Conservation (phyloP, 805 yeast species). For the Candida ipomoeae region DNA sequence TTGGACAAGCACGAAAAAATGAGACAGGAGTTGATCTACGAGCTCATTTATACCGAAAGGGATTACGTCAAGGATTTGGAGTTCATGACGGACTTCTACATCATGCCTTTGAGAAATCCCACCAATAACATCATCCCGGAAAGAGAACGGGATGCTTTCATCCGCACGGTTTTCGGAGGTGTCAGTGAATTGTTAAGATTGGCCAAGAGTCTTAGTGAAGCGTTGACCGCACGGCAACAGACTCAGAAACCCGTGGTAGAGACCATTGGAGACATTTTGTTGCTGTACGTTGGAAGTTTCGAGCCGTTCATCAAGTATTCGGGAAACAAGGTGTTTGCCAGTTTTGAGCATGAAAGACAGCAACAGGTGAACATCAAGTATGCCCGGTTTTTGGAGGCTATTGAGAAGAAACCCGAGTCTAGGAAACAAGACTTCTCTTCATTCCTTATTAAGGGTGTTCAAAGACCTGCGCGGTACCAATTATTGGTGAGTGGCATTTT, state of each 20-base stretch:
- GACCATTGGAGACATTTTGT: conserved; percentile 80
- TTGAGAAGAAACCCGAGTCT: conserved; percentile 78
- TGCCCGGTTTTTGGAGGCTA: conserved; percentile 90
- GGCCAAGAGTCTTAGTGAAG: conserved; percentile 82
- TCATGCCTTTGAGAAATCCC: conserved; percentile 82
- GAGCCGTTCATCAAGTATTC: conserved; percentile 93
- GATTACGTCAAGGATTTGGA: conserved; percentile 94
- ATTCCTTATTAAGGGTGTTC: conserved; percentile 89
- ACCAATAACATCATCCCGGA: conserved; percentile 74
- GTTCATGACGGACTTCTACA: conserved; percentile 88
- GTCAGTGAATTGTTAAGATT: conserved; percentile 82
- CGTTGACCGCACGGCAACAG: conserved; percentile 77
- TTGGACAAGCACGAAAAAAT: conserved; percentile 82
- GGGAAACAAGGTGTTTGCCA: conserved; percentile 92
- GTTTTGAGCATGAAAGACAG: conserved; percentile 91
- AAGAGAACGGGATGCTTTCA: conserved; percentile 83
- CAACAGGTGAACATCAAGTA: conserved; percentile 85
- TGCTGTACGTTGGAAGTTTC: conserved; percentile 79
- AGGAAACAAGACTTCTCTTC: conserved; percentile 90
- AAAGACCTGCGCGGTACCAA: conserved; percentile 94
- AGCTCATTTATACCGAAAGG: conserved; percentile 88
- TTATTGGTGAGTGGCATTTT: conserved; percentile 75
- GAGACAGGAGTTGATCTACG: conserved; percentile 93
- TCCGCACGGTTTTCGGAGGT: conserved; percentile 86
- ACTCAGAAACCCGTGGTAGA: conserved; percentile 79